Conservation (phyloP, 148 eudicot genomes). For the Spergularia marina region DNA sequence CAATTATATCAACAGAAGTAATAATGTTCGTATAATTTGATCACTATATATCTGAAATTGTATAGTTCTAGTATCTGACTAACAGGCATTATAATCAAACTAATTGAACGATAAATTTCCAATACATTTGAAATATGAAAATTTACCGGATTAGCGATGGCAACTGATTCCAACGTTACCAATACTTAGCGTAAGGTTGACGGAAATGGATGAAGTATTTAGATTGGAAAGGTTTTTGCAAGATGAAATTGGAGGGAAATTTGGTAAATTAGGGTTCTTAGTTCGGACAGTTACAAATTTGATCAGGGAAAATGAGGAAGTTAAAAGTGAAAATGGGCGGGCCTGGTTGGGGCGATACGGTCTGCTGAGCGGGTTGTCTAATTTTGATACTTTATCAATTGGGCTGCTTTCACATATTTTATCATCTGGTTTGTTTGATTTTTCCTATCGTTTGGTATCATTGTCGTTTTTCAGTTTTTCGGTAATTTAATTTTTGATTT, state of each 20-base stretch:
- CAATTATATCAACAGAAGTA: background rate
- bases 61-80: background rate
- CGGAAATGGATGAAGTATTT: background rate
- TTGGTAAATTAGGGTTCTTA: conserved; percentile 12
- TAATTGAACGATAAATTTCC: background rate
- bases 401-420: too few species aligned
- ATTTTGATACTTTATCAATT: too few species aligned
- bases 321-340: background rate
- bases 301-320: background rate
- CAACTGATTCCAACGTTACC: background rate
- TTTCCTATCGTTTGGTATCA: too few species aligned
- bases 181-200: background rate
- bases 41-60: background rate
- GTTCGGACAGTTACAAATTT: background rate
- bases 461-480: too few species aligned
- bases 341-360: background rate
- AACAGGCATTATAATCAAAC: background rate
- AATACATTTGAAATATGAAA: background rate
- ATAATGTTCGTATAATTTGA: background rate
- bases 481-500: too few species aligned
- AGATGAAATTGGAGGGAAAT: conserved; percentile 17
- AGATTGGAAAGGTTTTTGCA: background rate
- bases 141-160: background rate
- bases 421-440: too few species aligned
- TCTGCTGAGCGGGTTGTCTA: too few species aligned